Conservation (phyloP, 2,329 filamentous ascomycete genomes). For the Pseudogymnoascus sp. region DNA sequence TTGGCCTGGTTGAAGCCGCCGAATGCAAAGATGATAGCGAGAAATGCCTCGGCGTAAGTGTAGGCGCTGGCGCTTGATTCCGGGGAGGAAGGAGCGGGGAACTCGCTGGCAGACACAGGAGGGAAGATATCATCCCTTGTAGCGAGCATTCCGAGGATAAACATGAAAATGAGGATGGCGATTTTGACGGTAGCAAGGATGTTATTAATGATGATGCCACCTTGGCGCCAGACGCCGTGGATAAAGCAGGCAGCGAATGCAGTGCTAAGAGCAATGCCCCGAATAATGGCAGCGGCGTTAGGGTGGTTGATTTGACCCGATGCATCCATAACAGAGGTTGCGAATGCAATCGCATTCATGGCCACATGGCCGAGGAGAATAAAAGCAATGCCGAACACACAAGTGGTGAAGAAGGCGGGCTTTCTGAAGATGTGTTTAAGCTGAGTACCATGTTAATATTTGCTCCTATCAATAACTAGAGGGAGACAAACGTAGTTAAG, state of each 20-base stretch:
- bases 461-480: neutral
- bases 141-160: conserved; percentile 28
- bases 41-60: conserved; percentile 32
- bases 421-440: conserved; percentile 36
- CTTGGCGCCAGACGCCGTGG: conserved; percentile 39
- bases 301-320: conserved; percentile 23
- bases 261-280: conserved; percentile 39
- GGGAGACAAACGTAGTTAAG: conserved; percentile 35
- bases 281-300: conserved; percentile 26
- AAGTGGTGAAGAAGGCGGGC: conserved; percentile 32
- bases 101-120: neutral
- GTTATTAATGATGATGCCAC: conserved; percentile 44
- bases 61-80: conserved; percentile 11
- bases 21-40: conserved; percentile 36
- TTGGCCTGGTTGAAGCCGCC: conserved; percentile 37
- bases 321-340: conserved; percentile 32
- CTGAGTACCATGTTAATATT: neutral
- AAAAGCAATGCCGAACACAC: conserved; percentile 32
- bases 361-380: conserved; percentile 37
- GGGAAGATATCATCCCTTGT: conserved; percentile 1
- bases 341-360: conserved; percentile 41
- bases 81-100: neutral
- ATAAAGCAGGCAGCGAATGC: conserved; percentile 38
- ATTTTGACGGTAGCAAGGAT: conserved; percentile 42
- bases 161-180: conserved; percentile 38